Conservation (phyloP, 2,329 filamentous ascomycete genomes). For the Nemania sp. region DNA sequence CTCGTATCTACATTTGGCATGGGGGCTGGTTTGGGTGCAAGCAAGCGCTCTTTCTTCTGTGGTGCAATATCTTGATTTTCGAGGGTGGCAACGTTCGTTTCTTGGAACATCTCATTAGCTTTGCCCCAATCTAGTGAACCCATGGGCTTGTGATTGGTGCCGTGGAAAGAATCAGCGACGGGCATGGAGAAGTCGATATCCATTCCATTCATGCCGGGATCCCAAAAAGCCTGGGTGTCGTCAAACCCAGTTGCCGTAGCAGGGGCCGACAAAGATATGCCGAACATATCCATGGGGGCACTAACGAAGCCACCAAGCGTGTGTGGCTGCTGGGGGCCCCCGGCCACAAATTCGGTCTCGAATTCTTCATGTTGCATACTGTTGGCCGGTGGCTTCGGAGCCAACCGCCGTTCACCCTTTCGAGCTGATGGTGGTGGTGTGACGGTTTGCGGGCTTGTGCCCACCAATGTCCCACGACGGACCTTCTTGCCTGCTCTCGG, state of each 20-base stretch:
- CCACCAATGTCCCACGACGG: constrained; percentile 57
- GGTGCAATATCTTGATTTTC: constrained; percentile 56
- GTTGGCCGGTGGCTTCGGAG: constrained; percentile 59
- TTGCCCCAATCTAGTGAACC: constrained; percentile 69
- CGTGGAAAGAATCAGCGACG: constrained; percentile 59
- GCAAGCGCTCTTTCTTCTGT: constrained; percentile 57
- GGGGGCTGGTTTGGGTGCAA: constrained; percentile 63
- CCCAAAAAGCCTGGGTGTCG: constrained; percentile 66
- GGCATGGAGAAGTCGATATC: constrained; percentile 68
- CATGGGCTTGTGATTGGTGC: constrained; percentile 59
- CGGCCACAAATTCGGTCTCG: constrained; percentile 64
- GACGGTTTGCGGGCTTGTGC: constrained; percentile 62
- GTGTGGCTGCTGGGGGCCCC: constrained; percentile 61
- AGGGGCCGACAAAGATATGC: constrained; percentile 70
- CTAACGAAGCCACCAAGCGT: constrained; percentile 60
- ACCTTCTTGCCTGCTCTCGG: constrained; percentile 59
- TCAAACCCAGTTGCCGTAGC: constrained; percentile 60
- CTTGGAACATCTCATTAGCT: constrained; percentile 67
- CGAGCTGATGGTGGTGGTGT: constrained; percentile 71
- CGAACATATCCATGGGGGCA: constrained; percentile 67
- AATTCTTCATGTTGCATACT: constrained; percentile 70
- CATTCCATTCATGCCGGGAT: constrained; percentile 67
- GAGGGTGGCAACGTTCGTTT: constrained; percentile 53
- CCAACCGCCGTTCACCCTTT: constrained; percentile 68
- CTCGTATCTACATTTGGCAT: constrained; percentile 56